Evolutionary conservation across 768 basidiomycete species (phyloP).

Genomic region (Leccinum truebloodii): DNA sequence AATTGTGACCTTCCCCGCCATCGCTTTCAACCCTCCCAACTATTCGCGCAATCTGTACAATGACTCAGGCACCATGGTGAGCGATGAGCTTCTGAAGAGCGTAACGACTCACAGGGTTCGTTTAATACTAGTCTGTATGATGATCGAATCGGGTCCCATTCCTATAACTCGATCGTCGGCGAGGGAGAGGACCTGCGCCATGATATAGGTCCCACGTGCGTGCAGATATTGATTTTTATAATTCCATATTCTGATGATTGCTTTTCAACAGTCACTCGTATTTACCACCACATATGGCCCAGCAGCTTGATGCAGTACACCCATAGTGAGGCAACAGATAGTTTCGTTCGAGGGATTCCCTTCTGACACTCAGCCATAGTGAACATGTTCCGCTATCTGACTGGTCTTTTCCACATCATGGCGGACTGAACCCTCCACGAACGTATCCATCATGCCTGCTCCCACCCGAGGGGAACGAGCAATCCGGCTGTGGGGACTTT

Average conservation of each 20-base stretch:
- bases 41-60: slow-evolving; percentile 3
- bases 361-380: slow-evolving; percentile 11
- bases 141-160: slow-evolving; percentile 3
- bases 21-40: neutral
- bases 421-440: neutral
- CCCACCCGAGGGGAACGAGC: neutral
- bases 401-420: slow-evolving; percentile 1
- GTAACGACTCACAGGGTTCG: slow-evolving; percentile 1
- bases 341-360: neutral
- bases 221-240: neutral
- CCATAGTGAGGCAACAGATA: slow-evolving; percentile 13
- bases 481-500: neutral
- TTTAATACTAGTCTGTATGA: slow-evolving; percentile 8
- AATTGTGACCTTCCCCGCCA: slow-evolving; percentile 5
- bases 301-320: neutral
- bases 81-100: neutral
- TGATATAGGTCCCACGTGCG: slow-evolving; percentile 11
- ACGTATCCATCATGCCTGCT: neutral
- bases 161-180: neutral
- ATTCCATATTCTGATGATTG: slow-evolving; percentile 8
- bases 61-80: slow-evolving; percentile 15
- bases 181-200: neutral
- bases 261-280: slow-evolving; percentile 6
- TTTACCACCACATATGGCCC: neutral
- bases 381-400: slow-evolving; percentile 1